phyloP scores from a whole-genome alignment of 768 basidiomycete genomes.

The Boletus reticulatus region DNA sequence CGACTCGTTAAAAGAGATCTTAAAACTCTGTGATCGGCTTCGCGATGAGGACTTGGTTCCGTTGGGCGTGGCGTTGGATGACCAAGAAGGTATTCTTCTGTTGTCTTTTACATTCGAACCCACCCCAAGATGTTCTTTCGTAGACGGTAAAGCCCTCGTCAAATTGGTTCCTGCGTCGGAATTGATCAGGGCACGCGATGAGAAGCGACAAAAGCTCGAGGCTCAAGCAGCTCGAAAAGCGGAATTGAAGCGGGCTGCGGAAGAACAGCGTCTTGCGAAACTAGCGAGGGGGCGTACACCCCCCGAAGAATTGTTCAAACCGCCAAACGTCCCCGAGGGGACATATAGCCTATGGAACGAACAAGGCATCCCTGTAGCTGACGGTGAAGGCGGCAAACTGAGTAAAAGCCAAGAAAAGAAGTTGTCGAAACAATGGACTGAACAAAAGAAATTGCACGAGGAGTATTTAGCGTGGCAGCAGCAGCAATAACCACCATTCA shows the following conservation, averaged over 20 bases:
- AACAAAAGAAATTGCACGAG: constrained; percentile 77
- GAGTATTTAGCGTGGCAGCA: constrained; percentile 61
- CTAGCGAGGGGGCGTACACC: constrained; percentile 81
- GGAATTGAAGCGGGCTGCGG: constrained; percentile 60
- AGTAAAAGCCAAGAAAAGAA: constrained; percentile 82
- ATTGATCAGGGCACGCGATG: constrained; percentile 82
- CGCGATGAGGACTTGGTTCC: constrained; percentile 88
- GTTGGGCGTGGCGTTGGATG: constrained; percentile 94
- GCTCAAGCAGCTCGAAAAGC: constrained; percentile 82
- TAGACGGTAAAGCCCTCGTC: constrained; percentile 93
- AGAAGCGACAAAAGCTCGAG: constrained; percentile 72
- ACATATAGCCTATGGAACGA: constrained; percentile 85
- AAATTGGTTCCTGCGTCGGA: constrained; percentile 85
- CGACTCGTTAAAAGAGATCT: constrained; percentile 70
- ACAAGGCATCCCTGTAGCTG: constrained; percentile 80
- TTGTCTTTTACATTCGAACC: neutral
- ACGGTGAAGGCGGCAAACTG: constrained; percentile 79
- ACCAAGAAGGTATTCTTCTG: constrained; percentile 73
- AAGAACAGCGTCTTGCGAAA: constrained; percentile 66
- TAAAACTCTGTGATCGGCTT: constrained; percentile 84
- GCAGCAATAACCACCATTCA: constrained; percentile 11
- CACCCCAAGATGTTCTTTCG: neutral
- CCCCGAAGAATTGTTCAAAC: constrained; percentile 80
- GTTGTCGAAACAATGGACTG: constrained; percentile 64
- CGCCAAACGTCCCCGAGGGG: constrained; percentile 71